phyloP scores from a whole-genome alignment of 202 grass and related monocot species.

The Bolboschoenoplectus hybrid region DNA sequence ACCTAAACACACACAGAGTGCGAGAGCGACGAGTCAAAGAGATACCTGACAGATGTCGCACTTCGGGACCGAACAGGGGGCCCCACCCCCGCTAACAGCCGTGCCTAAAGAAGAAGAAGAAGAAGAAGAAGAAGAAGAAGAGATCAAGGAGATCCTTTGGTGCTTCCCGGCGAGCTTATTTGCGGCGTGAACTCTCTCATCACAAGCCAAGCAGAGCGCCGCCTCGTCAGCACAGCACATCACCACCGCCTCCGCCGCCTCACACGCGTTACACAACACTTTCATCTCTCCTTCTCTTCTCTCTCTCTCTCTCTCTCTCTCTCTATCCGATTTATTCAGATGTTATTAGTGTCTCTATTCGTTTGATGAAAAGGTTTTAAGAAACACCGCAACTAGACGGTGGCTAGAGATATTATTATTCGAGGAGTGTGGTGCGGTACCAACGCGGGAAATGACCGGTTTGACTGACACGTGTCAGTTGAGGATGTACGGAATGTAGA shows the following conservation, averaged over 20 bases:
- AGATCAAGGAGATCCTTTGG: slow-evolving; percentile 76
- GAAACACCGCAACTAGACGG: not conserved
- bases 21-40: not conserved
- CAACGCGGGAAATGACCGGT: not conserved
- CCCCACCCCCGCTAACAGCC: not conserved
- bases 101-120: not conserved
- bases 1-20: not conserved
- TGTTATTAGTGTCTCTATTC: not conserved
- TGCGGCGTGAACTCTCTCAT: slow-evolving; percentile 94
- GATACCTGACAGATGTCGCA: slow-evolving; percentile 95
- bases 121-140: slow-evolving; percentile 28
- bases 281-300: slow-evolving; percentile 55
- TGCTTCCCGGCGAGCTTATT: slow-evolving; percentile 96
- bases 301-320: not conserved
- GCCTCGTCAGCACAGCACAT: slow-evolving; percentile 99
- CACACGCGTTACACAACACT: slow-evolving; percentile 97
- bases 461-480: not conserved
- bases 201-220: slow-evolving; percentile 78
- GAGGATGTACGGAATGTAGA: not conserved
- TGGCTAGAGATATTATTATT: slow-evolving; percentile 31
- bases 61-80: slow-evolving; percentile 55
- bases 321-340: too few relatives aligned
- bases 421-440: slow-evolving; percentile 3
- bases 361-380: not conserved
- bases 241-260: slow-evolving; percentile 85